Evolutionary conservation across 148 eudicot genomes (phyloP).

Genomic region (Oxyria digyna): DNA sequence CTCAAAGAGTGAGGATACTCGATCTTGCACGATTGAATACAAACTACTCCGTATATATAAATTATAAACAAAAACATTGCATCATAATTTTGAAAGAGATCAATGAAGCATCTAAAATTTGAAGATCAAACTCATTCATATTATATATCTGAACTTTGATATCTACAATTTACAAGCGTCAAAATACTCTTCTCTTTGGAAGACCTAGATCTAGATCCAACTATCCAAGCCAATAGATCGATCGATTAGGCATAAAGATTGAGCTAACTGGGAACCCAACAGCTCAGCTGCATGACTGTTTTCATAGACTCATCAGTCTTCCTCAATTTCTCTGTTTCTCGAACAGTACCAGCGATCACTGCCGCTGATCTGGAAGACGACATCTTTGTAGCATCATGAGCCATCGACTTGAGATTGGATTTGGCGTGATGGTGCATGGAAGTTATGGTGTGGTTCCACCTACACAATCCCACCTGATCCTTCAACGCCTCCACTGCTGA

Average conservation of each 20-base stretch:
- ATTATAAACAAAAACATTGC: neutral
- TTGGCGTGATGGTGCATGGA: slow-evolving; percentile 5
- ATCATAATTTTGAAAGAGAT: neutral
- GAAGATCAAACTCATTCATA: neutral
- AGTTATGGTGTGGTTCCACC: slow-evolving; percentile 9
- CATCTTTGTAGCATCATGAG: neutral
- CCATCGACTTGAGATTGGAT: neutral
- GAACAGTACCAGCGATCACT: neutral
- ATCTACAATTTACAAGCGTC: neutral
- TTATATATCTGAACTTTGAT: neutral
- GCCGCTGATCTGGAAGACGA: neutral
- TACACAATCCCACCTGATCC: slow-evolving; percentile 5
- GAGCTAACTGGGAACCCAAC: neutral
- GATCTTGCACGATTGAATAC: too few relatives aligned
- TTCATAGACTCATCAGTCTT: slow-evolving; percentile 6
- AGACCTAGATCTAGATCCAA: too few relatives aligned
- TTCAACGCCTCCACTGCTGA: slow-evolving; percentile 6
- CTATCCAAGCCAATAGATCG: too few relatives aligned
- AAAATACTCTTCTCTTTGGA: too few relatives aligned
- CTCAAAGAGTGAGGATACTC: too few relatives aligned
- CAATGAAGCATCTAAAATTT: neutral
- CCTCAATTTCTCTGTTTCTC: neutral
- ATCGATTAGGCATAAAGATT: too few relatives aligned
- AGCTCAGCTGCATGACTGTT: slow-evolving; percentile 6
- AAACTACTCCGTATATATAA: too few relatives aligned